Base-by-base conservation (phyloP, 306 rosid genomes). In the Dicorynia guianensis region DNA sequence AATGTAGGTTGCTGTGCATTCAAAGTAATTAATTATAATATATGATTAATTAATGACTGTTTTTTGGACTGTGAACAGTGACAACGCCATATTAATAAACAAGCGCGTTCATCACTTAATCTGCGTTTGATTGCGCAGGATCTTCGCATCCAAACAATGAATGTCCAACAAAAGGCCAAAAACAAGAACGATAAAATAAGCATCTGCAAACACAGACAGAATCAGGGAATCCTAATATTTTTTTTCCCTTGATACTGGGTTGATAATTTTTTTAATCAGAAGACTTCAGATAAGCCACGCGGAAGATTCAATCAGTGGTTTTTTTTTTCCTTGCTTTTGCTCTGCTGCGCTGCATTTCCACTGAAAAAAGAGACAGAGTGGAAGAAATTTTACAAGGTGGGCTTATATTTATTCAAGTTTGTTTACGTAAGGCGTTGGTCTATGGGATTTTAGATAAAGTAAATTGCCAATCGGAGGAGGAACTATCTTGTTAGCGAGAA, bases 151-250 rank as follows among this genome's bases (percentile, higher is more conserved):
- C 40, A 66, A 80, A 84, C 63, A 69, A 58, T 25, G 52, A 53
- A 61, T 67, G 38, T 63, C 33, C 49, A n/a, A 58, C 49, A 50
- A 36, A 36, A 25, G 15, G 60, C 58, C 76, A 78, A 39, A 43
- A 20, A 25, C 30, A 25, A 47, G 11, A 43, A 36, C 12, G 47
- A 18, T 53, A 69, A 69, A 25, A 14, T 38, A 38, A 48, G 52
- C 15, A 20, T 55, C 57, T 14, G 44, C 63, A 53, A 49, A 70
- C 53, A 48, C 42, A 34, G 36, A 69, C 40, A 40, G 65, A 59
- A 53, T 50, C 81, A 50, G 75, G 71, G 87, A 86, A 82, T 82
- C 87, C 65, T 49, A 67, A 69, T n/a, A n/a, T 71, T 71, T 79
- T 74, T 78, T 69, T 72, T 6, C 46, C 59, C n/a, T 34, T 66